These are phyloP conservation scores for Austroboletus niveus DNA, from an alignment of 1,284 basidiomycete species.

Conservation along the genomic window DNA sequence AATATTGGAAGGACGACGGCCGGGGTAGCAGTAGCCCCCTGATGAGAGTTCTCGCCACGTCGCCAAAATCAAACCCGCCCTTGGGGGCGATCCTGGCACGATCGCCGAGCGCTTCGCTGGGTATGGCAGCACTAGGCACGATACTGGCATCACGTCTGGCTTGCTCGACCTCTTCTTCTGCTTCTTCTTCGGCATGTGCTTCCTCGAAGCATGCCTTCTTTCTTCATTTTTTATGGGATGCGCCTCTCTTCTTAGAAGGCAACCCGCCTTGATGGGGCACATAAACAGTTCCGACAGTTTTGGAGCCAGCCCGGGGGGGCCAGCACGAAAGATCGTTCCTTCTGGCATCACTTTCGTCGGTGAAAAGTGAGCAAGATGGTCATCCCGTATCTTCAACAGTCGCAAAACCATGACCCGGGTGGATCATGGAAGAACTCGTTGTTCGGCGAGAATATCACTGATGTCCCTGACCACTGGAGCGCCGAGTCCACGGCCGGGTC, in stretches of 20 bases:
- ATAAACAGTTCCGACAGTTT: slow-evolving; percentile 83
- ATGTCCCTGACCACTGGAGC: slow-evolving; percentile 63
- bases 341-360: slow-evolving; percentile 72
- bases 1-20: no score
- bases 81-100: slow-evolving; percentile 53
- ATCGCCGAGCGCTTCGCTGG: slow-evolving; percentile 51
- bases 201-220: slow-evolving; percentile 61
- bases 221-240: slow-evolving; percentile 52
- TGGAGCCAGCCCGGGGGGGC: slow-evolving; percentile 76
- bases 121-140: slow-evolving; percentile 53
- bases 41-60: slow-evolving; percentile 31
- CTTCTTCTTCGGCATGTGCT: slow-evolving; percentile 43
- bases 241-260: slow-evolving; percentile 52
- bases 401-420: slow-evolving; percentile 65
- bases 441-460: slow-evolving; percentile 72
- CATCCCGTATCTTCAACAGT: slow-evolving; percentile 79
- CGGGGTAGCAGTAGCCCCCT: no score
- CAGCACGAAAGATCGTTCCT: slow-evolving; percentile 77
- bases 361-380: slow-evolving; percentile 83
- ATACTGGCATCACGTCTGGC: slow-evolving; percentile 63
- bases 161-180: slow-evolving; percentile 56
- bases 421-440: slow-evolving; percentile 82
- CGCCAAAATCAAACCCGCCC: slow-evolving; percentile 54
- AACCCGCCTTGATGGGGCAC: slow-evolving; percentile 58
- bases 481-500: slow-evolving; percentile 51